Conservation (phyloP, 768 basidiomycete genomes). For the Boletales sp. region DNA sequence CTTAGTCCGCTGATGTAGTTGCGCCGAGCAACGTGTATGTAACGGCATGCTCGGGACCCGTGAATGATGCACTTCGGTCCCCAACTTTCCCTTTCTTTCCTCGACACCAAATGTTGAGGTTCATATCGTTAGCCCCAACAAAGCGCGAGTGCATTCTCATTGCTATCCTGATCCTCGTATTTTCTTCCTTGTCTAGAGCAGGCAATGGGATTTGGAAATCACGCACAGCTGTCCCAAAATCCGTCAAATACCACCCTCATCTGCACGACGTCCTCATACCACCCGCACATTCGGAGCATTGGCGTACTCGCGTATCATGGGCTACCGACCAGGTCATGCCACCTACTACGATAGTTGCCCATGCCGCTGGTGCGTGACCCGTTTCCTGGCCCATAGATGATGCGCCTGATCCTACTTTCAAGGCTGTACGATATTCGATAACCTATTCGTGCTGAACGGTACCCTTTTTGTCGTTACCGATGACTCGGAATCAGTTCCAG, state of each 20-base stretch:
- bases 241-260: neutral
- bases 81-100: no score
- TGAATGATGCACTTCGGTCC: no score
- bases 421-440: constrained; percentile 93
- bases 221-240: constrained; percentile 5
- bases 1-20: no score
- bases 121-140: constrained; percentile 40
- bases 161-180: constrained; percentile 41
- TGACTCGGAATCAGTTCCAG: constrained; percentile 61
- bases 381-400: neutral
- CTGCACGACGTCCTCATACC: constrained; percentile 8
- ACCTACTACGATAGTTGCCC: constrained; percentile 64
- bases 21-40: no score
- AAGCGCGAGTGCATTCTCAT: constrained; percentile 54
- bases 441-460: constrained; percentile 76
- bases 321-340: constrained; percentile 36
- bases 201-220: constrained; percentile 7
- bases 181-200: constrained; percentile 43
- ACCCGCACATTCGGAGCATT: constrained; percentile 17
- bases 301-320: constrained; percentile 41
- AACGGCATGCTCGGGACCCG: no score
- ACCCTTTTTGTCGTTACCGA: constrained; percentile 81
- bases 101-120: constrained; percentile 13
- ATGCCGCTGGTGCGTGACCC: constrained; percentile 59
- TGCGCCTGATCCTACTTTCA: neutral